Evolutionary conservation across 164 flowering plant species (phyloP), one percentile per base, ranked within the genome.

Genomic region (Macadamia integrifolia): DNA sequence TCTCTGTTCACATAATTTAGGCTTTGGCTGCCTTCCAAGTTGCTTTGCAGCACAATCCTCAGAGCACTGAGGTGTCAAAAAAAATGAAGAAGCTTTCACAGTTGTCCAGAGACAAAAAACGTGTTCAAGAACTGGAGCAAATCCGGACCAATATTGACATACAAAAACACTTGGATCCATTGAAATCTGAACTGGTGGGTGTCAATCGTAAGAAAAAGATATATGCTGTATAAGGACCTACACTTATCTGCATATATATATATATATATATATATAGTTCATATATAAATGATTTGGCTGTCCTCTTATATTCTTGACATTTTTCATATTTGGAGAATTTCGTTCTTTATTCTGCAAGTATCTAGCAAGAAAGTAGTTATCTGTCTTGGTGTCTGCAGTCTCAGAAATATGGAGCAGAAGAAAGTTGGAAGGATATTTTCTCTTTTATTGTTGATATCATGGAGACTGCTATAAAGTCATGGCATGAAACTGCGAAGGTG

Each of bases 401-500:
- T 67, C 86, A 72, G 60, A 88, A 84, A 66, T 78, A 75, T 78
- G 86, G 79, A 70, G 61, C 81, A 69, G 89, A 87, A 80, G 95
- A 90, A 65, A 52, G 32, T 55, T 81, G 81, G 63, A 75, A 75
- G 64, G 87, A 87, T 0, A 74, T 85, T 58, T 85, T 89, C 72
- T 79, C 92, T 61, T 93, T 90, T 62, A 74, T 87, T 66, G 87
- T 84, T 69, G 86, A 86, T 71, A 89, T 86, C 57, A 86, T 93
- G 88, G 98, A 90, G 81, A 70, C 81, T 40, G 87, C 93, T 69
- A 80, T 93, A 52, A 93, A 86, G 68, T 72, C 86, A 28, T 93
- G 96, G 95, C 96, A 93, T 80, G 89, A 90, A 74, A 82, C 89
- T 60, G 82, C 88, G 56, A 87, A 81, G 60, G 87, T 93, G 72